Evolutionary conservation across 352 stramenopile genomes (phyloP).

Genomic region (Phytophthora palmivora): DNA sequence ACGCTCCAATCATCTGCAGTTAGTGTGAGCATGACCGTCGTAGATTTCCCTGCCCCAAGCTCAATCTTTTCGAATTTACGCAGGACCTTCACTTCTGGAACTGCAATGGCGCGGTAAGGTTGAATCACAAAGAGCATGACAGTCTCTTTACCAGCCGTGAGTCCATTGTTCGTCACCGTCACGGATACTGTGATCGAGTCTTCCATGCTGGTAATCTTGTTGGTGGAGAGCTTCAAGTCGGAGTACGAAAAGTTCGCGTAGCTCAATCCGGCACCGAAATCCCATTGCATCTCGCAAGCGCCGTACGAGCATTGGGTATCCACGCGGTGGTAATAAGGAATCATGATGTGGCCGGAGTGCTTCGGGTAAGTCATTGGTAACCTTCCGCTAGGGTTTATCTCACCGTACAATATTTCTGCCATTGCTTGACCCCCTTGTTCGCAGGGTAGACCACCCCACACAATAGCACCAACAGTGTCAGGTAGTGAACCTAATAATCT

Average conservation of each 20-base stretch:
- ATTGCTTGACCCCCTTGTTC: slow-evolving; percentile 85
- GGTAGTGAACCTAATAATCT: slow-evolving; percentile 58
- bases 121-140: slow-evolving; percentile 82
- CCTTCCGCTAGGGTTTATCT: slow-evolving; percentile 78
- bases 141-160: slow-evolving; percentile 65
- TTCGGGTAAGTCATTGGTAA: slow-evolving; percentile 86
- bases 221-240: slow-evolving; percentile 43
- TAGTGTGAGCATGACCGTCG: slow-evolving; percentile 45
- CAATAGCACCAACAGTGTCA: slow-evolving; percentile 69
- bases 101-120: slow-evolving; percentile 57
- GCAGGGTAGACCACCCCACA: slow-evolving; percentile 76
- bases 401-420: slow-evolving; percentile 80
- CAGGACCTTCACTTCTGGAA: slow-evolving; percentile 83
- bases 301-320: slow-evolving; percentile 53
- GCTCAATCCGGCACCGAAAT: slow-evolving; percentile 69
- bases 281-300: slow-evolving; percentile 63
- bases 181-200: slow-evolving; percentile 47
- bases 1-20: slow-evolving; percentile 63
- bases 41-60: slow-evolving; percentile 41
- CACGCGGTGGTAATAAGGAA: slow-evolving; percentile 79
- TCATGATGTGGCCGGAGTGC: slow-evolving; percentile 59
- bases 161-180: slow-evolving; percentile 72
- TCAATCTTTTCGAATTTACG: slow-evolving; percentile 81
- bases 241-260: slow-evolving; percentile 75
- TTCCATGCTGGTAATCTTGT: slow-evolving; percentile 30